Evolutionary conservation across 345 rosid genomes (phyloP), one percentile per base, ranked within the genome.

Genomic region (Xanthoceras sorbifolium): DNA sequence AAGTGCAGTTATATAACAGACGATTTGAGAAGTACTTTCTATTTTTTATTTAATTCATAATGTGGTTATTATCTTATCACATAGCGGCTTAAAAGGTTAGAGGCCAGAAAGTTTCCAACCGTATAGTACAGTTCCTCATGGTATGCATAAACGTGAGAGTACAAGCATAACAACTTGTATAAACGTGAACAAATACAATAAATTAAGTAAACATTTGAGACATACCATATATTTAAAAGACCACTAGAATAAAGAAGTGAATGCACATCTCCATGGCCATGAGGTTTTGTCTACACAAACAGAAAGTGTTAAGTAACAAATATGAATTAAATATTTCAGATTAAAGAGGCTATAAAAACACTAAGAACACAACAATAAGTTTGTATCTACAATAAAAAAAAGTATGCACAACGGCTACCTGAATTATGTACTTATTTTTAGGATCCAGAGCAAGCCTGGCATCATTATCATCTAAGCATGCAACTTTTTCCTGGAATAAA

Each of bases 251-350:
- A 88, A 74, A 93, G 94, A 79, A 96, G 97, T 20, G 95, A 84
- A 83, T 96, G 98, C 48, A 93, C 98, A 83, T 96, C 97, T 23
- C 98, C 99, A 73, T 96, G 99, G 79, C 99, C 99, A 85, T 96
- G 97, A 75, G 98, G 99, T 78, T 96, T 96, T 38, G 97, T 96
- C 99, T 96, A 70, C 74, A 83, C 64, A 78, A 75, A 20, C 79
- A 85, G 76, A 69, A 82, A 54, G 36, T 32, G 70, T 73, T 67
- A 54, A 73, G 66, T 46, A 67, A 72, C 17, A 31, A 57, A 69
- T 25, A 57, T n/a, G n/a, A n/a, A 64, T 42, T 52, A 28, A 55
- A 38, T 23, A 60, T 55, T 22, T 28, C 46, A 26, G 36, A 18
- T 25, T 48, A 9, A 14, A 3, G 64, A 67, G 26, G 34, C 7